Conservation (phyloP, 2,329 filamentous ascomycete genomes). For the Stylonectria norvegica region DNA sequence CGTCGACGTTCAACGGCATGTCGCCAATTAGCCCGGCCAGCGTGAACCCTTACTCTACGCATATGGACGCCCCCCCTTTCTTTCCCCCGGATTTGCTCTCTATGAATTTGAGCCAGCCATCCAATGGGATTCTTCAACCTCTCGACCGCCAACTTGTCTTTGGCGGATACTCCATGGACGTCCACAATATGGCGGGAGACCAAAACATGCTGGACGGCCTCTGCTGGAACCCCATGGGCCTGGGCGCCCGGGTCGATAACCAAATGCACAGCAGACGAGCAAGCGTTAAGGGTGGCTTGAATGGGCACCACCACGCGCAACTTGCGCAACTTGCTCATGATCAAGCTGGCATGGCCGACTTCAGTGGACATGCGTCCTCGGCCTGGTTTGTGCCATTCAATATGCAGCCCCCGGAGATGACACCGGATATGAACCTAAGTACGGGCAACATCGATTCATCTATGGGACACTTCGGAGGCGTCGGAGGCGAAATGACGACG, state of each 20-base stretch:
- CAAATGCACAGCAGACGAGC: conserved; percentile 27
- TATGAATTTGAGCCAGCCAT: conserved; percentile 48
- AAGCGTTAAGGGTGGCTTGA: conserved; percentile 29
- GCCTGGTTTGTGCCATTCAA: conserved; percentile 96
- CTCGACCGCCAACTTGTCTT: conserved; percentile 76
- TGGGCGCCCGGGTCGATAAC: conserved; percentile 26
- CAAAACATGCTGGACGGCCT: conserved; percentile 42
- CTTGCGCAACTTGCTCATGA: conserved; percentile 19
- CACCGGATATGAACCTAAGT: conserved; percentile 44
- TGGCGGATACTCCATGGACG: conserved; percentile 62
- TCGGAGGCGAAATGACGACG: conserved; percentile 36
- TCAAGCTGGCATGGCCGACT: conserved; percentile 19
- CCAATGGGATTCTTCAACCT: conserved; percentile 57
- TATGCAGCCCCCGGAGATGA: conserved; percentile 40
- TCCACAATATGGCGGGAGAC: conserved; percentile 35
- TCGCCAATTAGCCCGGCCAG: conserved; percentile 52
- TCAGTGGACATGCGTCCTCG: conserved; percentile 46
- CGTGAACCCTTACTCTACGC: conserved; percentile 38
- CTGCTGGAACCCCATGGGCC: conserved; percentile 43
- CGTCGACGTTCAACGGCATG: conserved; percentile 43
- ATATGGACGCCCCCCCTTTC: conserved; percentile 38
- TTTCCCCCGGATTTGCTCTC: conserved; percentile 54
- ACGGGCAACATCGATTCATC: conserved; percentile 48
- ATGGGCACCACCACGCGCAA: conserved; percentile 27
- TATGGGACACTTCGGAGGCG: conserved; percentile 45